These are phyloP conservation scores for Skeletonema menzelii DNA, from an alignment of 108 stramenopile species.

Conservation along the genomic window DNA sequence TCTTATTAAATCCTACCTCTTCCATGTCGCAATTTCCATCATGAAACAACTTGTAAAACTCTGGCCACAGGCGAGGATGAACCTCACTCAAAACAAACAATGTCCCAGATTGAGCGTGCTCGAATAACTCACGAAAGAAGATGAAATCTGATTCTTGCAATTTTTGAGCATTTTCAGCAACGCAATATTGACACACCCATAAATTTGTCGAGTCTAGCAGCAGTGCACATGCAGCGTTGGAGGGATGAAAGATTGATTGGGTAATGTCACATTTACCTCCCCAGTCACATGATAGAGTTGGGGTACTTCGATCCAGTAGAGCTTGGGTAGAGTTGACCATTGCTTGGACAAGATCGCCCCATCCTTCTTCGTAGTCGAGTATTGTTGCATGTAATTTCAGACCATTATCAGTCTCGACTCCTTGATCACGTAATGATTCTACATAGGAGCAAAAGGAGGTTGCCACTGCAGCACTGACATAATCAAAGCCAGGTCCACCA, in stretches of 20 bases:
- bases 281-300: slow-evolving; percentile 33
- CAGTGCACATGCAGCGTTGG: slow-evolving; percentile 30
- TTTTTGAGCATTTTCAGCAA: slow-evolving; percentile 58
- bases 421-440: slow-evolving; percentile 1
- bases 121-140: slow-evolving; percentile 63
- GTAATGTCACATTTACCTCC: slow-evolving; percentile 71
- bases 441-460: slow-evolving; percentile 27
- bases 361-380: slow-evolving; percentile 69
- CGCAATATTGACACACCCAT: slow-evolving; percentile 62
- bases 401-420: background rate
- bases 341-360: slow-evolving; percentile 49
- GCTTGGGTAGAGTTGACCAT: slow-evolving; percentile 44
- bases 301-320: slow-evolving; percentile 2
- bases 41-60: slow-evolving; percentile 40
- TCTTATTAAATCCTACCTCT: slow-evolving; percentile 29
- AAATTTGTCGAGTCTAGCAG: slow-evolving; percentile 31
- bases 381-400: slow-evolving; percentile 35
- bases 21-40: background rate
- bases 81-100: slow-evolving; percentile 60
- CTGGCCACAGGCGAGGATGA: slow-evolving; percentile 64
- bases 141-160: slow-evolving; percentile 45
- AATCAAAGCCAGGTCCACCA: slow-evolving; percentile 75
- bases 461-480: slow-evolving; percentile 46
- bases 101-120: slow-evolving; percentile 27
- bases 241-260: slow-evolving; percentile 36